Base-by-base conservation (phyloP, 2,329 filamentous ascomycete species). In the Hymenoscyphus infarciens region DNA sequence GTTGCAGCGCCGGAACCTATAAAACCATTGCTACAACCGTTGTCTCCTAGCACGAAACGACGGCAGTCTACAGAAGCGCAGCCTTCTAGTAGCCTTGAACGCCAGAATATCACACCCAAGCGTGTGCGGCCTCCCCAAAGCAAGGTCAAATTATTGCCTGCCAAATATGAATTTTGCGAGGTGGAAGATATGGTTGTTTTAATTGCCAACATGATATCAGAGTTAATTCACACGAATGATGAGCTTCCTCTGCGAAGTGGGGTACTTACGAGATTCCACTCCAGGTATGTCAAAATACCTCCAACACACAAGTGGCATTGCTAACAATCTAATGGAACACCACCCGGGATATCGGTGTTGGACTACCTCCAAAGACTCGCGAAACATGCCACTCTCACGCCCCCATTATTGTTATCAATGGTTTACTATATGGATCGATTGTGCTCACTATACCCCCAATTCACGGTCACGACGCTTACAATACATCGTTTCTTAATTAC, bases 361-460 rank as follows among this genome's bases (percentile, higher is more conserved):
- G 95, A 99, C 75, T 99, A 99, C 74, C 83, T 99, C 39, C 90
- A 95, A 72, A 88, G 95, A 66, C 82, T 99, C 63, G 95, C 96
- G 27, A 92, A 92, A 63, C 95, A 99, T 75, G 95, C 95, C 29
- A 97, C 94, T 0, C 82, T 99, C 2, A 92, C 92, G 6, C 93
- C 95, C 13, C 94, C 95, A 0, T 89, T 99, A 58, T 82, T 99
- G n/a, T 85, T 99, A 39, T 95, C 93, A 70, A 98, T 99, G 92
- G 95, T 99, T 62, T 99, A 96, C 74, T 99, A 98, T 73, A 98
- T 99, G 72, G 95, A 99, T 77, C 88, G 92, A 35, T 83, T 99
- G 25, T 99, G 94, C 76, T 88, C 91, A 11, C 81, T 96, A 63
- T 99, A 97, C 74, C 90, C 91, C 2, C 90, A 94, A 56, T 99